Percentiles rank a stretch among this genome's conserved stretches.
Evolutionary conservation across 108 stramenopile genomes (phyloP).

Genomic region (Skeletonema grethae): DNA sequence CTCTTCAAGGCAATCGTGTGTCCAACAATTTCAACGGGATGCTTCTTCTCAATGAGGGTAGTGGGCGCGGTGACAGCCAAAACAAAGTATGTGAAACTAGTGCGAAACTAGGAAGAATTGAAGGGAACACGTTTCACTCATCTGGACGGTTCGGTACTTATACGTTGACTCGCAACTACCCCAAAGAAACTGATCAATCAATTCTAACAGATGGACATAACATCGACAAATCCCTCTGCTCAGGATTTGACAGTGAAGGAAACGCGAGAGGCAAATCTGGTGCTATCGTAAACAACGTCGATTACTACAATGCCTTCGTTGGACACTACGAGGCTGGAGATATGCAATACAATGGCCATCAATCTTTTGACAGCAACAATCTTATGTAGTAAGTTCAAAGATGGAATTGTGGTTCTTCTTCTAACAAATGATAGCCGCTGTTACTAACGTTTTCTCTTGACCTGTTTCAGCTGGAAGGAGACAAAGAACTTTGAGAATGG

Average conservation of each 20-base stretch:
- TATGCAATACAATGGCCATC: constrained; percentile 53
- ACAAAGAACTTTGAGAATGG: constrained; percentile 65
- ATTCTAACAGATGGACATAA: constrained; percentile 49
- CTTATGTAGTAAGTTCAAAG: constrained; percentile 33
- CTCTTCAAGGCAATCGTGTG: constrained; percentile 58
- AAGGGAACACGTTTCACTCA: constrained; percentile 64
- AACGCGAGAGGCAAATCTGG: constrained; percentile 44
- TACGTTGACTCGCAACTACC: constrained; percentile 30
- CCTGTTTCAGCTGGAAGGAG: constrained; percentile 52
- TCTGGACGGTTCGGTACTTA: constrained; percentile 16
- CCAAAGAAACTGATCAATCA: constrained; percentile 58
- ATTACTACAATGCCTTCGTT: constrained; percentile 67
- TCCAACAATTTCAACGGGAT: constrained; percentile 65
- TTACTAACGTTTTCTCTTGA: neutral
- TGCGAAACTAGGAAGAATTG: constrained; percentile 40
- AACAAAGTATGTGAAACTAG: constrained; percentile 47
- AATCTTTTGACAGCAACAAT: constrained; percentile 38
- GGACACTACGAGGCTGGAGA: constrained; percentile 56
- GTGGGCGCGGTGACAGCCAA: constrained; percentile 40
- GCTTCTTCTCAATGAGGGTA: constrained; percentile 42
- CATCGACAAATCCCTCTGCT: constrained; percentile 39
- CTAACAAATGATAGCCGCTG: neutral
- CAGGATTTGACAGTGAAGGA: constrained; percentile 47
- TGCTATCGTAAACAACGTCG: constrained; percentile 54
- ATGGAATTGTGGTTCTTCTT: neutral